Evolutionary conservation across 768 basidiomycete genomes (phyloP).

Genomic region (Xanthoconium purpureum): DNA sequence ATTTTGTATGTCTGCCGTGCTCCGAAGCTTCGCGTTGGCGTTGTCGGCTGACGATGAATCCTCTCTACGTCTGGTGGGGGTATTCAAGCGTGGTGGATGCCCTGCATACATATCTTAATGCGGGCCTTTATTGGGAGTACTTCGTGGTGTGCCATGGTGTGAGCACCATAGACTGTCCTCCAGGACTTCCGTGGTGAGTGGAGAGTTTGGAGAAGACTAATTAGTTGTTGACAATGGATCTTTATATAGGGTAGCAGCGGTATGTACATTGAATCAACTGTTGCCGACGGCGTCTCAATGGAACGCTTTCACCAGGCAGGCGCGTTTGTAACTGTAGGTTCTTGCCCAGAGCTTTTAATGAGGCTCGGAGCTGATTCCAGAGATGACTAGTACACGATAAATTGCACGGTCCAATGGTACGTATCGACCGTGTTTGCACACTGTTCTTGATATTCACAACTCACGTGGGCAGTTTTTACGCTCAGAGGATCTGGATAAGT

Average conservation of each 20-base stretch:
- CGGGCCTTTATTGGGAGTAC: not conserved
- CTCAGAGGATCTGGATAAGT: conserved; percentile 17
- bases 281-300: not conserved
- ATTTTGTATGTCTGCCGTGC: not conserved
- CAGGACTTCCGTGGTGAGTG: conserved; percentile 1
- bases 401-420: conserved; percentile 13
- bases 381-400: not conserved
- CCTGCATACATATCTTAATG: not conserved
- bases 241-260: not conserved
- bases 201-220: not conserved
- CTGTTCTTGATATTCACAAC: not conserved
- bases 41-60: not conserved
- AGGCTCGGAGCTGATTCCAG: not conserved
- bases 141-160: conserved; percentile 1
- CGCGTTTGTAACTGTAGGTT: conserved; percentile 1
- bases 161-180: not conserved
- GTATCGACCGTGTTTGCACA: not conserved
- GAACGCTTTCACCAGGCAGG: not conserved
- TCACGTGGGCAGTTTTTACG: conserved; percentile 8
- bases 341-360: too few relatives aligned
- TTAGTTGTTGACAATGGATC: not conserved
- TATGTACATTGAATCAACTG: not conserved
- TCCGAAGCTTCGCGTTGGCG: not conserved
- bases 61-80: not conserved
- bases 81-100: not conserved